Percentiles rank a stretch among this genome's conserved stretches.
Conservation (phyloP, 176 grass and related monocot genomes). For the Avena insularis region DNA sequence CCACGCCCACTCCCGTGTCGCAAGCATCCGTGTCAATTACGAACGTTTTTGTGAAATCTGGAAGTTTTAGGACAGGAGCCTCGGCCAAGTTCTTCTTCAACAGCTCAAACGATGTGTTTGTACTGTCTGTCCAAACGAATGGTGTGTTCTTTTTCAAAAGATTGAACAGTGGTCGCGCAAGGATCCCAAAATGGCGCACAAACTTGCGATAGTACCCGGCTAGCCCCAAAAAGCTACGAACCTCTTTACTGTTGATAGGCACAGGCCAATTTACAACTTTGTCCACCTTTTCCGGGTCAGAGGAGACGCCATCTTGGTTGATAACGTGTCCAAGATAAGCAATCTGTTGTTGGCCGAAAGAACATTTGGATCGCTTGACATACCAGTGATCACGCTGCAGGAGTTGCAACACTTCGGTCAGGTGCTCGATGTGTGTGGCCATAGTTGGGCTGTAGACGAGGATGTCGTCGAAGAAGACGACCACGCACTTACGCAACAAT, state of each 20-base stretch:
- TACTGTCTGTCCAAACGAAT: background rate
- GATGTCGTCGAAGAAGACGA: background rate
- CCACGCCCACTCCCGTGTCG: background rate
- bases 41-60: background rate
- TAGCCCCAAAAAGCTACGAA: background rate
- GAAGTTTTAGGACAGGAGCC: background rate
- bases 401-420: background rate
- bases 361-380: background rate
- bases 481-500: background rate
- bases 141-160: background rate
- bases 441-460: background rate
- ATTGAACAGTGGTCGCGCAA: background rate
- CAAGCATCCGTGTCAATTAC: background rate
- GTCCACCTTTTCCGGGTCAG: background rate
- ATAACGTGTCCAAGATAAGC: background rate
- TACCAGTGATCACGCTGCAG: background rate
- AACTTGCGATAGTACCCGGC: background rate
- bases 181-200: background rate
- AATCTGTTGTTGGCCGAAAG: background rate
- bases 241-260: background rate
- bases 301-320: background rate
- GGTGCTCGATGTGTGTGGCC: accelerated
- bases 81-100: background rate
- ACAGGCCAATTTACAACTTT: background rate
- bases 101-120: background rate